These are phyloP conservation scores for Austroboletus eburneus DNA, from an alignment of 768 basidiomycete species.

Conservation along the genomic window DNA sequence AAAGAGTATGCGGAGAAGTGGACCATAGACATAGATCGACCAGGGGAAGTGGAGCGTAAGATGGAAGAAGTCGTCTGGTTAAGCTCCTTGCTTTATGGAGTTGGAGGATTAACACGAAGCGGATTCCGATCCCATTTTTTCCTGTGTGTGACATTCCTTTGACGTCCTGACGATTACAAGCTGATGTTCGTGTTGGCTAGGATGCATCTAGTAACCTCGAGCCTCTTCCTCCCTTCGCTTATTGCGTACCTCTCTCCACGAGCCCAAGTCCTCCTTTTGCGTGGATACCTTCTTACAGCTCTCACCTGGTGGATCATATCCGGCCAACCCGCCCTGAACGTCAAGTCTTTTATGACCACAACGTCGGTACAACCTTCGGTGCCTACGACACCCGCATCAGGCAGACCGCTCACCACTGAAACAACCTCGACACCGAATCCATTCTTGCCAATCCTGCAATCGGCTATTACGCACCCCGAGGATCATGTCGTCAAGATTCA, in stretches of 20 bases:
- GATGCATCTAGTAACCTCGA: slow-evolving; percentile 30
- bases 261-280: slow-evolving; percentile 26
- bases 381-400: background rate
- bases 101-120: slow-evolving; percentile 51
- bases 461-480: slow-evolving; percentile 31
- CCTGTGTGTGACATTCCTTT: slow-evolving; percentile 33
- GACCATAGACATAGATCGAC: slow-evolving; percentile 35
- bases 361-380: slow-evolving; percentile 20
- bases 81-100: slow-evolving; percentile 49
- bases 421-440: slow-evolving; percentile 30
- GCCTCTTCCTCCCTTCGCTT: slow-evolving; percentile 27
- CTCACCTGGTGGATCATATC: slow-evolving; percentile 29
- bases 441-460: slow-evolving; percentile 39
- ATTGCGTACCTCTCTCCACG: slow-evolving; percentile 12
- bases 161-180: background rate
- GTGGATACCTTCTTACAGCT: slow-evolving; percentile 21
- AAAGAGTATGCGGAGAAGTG: slow-evolving; percentile 35
- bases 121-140: slow-evolving; percentile 45
- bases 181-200: slow-evolving; percentile 9
- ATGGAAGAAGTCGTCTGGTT: slow-evolving; percentile 63
- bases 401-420: slow-evolving; percentile 7
- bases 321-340: slow-evolving; percentile 28
- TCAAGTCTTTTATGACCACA: slow-evolving; percentile 29
- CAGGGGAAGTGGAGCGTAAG: slow-evolving; percentile 46
- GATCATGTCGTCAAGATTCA: slow-evolving; percentile 35